Evolutionary conservation across 31 red algal genomes (phyloP).

Genomic region (Endocladia muricata): DNA sequence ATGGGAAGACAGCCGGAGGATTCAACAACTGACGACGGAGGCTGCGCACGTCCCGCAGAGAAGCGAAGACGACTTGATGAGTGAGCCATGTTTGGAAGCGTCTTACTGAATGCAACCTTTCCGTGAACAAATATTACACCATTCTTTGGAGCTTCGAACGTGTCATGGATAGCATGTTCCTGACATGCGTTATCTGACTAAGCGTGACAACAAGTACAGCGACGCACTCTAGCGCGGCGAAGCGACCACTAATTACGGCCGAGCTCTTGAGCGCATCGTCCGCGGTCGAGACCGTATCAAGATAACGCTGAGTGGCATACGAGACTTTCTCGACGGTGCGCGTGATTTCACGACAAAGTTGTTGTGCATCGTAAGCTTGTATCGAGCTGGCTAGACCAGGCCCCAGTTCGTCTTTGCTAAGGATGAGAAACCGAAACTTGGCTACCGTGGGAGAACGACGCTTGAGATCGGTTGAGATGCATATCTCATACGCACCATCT

Average conservation of each 20-base stretch:
- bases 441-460: conserved; percentile 42
- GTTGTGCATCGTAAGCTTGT: conserved; percentile 20
- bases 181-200: conserved; percentile 31
- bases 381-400: conserved; percentile 14
- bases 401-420: conserved; percentile 3
- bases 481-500: conserved; percentile 46
- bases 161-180: conserved; percentile 33
- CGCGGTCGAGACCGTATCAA: conserved; percentile 31
- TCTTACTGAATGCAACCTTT: too few species aligned
- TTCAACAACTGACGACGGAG: neutral
- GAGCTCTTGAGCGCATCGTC: conserved; percentile 40
- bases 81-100: too few species aligned
- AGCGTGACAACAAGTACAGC: conserved; percentile 37
- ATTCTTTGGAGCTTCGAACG: conserved; percentile 51
- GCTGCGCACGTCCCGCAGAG: neutral
- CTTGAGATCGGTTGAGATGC: conserved; percentile 32
- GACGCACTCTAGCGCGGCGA: conserved; percentile 45
- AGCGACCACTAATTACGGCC: conserved; percentile 11
- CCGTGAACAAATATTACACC: conserved; percentile 29
- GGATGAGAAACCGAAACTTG: conserved; percentile 51
- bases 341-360: conserved; percentile 24
- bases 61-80: too few species aligned
- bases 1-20: neutral
- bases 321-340: conserved; percentile 12
- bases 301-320: conserved; percentile 40